Conservation (phyloP, 2,329 filamentous ascomycete species). For the Trichoderma breve region DNA sequence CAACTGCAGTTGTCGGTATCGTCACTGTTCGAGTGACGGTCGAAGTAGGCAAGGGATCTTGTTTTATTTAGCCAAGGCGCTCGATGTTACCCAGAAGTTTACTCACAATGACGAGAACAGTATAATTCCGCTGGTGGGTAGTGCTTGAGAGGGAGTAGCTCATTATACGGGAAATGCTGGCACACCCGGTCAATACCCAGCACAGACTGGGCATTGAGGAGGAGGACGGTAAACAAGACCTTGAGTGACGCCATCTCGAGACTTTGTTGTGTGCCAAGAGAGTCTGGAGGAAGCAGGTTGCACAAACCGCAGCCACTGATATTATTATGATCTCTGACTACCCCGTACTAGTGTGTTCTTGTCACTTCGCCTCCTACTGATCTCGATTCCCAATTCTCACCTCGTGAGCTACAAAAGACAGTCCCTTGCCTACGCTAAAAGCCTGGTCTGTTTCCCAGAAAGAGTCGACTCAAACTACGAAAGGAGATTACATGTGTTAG, state of each 20-base stretch:
- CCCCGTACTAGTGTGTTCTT: not conserved
- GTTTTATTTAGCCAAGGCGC: not conserved
- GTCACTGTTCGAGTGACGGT: constrained; percentile 4
- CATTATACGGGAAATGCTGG: not conserved
- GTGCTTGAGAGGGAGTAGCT: not conserved
- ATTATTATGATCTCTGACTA: not conserved
- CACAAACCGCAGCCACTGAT: not conserved
- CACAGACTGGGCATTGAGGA: not conserved
- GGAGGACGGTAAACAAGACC: not conserved
- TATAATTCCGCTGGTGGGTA: constrained; percentile 6
- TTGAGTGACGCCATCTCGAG: not conserved
- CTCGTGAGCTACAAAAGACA: not conserved
- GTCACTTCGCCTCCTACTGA: not conserved
- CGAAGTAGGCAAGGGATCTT: not conserved
- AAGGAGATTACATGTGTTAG: not conserved
- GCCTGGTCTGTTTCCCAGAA: not conserved
- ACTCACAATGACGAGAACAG: constrained; percentile 6
- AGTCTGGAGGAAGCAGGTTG: not conserved
- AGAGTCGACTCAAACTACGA: not conserved
- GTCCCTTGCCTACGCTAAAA: not conserved
- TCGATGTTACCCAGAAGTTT: not conserved
- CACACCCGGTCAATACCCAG: not conserved
- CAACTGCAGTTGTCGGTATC: not conserved
- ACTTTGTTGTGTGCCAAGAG: not conserved
- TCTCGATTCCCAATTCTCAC: not conserved